phyloP scores from a whole-genome alignment of 257 asterid species.

The Lantana camara region DNA sequence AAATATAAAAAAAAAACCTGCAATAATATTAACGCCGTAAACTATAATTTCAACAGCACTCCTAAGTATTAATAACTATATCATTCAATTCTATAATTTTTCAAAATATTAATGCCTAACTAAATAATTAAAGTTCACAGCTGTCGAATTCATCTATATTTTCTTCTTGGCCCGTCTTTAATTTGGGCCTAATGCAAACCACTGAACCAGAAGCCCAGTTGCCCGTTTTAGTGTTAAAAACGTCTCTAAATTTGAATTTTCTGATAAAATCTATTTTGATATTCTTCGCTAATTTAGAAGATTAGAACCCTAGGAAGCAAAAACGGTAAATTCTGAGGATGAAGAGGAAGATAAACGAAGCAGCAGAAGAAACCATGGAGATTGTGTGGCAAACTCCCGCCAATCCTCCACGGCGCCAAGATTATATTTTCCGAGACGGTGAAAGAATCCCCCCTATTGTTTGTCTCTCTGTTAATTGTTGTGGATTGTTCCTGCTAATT shows the following conservation, averaged over 20 bases:
- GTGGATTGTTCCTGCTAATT: not conserved
- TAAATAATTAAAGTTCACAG: too few relatives aligned
- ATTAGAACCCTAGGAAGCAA: not conserved
- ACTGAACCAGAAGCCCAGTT: not conserved
- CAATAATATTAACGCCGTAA: not conserved
- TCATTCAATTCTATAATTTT: not conserved
- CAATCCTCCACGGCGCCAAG: slow-evolving; percentile 86
- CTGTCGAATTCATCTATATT: too few relatives aligned
- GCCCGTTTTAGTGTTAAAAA: not conserved
- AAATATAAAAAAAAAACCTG: not conserved
- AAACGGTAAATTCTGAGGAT: not conserved
- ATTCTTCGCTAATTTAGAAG: not conserved
- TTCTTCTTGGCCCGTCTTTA: too few relatives aligned
- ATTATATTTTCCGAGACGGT: slow-evolving; percentile 75
- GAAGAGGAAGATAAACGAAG: slow-evolving; percentile 53
- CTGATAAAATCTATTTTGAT: not conserved
- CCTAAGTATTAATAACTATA: too few relatives aligned
- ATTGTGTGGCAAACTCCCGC: slow-evolving; percentile 94
- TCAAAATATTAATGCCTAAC: too few relatives aligned
- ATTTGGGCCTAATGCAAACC: not conserved
- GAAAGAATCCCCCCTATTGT: not conserved
- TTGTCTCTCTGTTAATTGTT: not conserved
- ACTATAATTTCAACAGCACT: not conserved
- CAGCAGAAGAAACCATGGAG: slow-evolving; percentile 57
- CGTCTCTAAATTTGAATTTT: not conserved